phyloP scores from a whole-genome alignment of 192 early-diverging fungal species.

The Coemansia sp. region DNA sequence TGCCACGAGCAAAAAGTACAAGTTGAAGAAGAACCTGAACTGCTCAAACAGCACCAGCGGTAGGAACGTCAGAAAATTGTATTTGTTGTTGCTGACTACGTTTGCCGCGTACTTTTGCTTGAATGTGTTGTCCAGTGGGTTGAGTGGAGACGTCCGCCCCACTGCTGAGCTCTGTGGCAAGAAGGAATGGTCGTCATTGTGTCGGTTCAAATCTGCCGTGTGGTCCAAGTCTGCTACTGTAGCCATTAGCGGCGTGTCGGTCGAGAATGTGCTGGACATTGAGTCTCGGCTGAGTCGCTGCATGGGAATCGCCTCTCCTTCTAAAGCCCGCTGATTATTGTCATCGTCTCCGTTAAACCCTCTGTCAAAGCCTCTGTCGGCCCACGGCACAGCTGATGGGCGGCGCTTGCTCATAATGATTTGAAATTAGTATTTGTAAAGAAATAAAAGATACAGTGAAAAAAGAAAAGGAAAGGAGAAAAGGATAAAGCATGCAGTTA shows the following conservation, averaged over 20 bases:
- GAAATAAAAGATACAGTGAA: not conserved
- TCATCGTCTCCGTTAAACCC: constrained; percentile 4
- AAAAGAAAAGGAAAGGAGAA: not conserved
- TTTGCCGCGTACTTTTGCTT: constrained; percentile 70
- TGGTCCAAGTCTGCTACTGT: constrained; percentile 33
- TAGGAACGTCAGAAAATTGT: constrained; percentile 77
- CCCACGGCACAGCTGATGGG: constrained; percentile 16
- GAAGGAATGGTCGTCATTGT: not conserved
- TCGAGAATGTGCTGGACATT: constrained; percentile 39
- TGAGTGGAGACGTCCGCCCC: constrained; percentile 46
- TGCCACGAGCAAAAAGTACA: constrained; percentile 92
- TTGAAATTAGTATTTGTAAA: not conserved
- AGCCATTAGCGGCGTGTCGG: constrained; percentile 53
- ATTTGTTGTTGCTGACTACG: constrained; percentile 86
- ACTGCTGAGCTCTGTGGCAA: not conserved
- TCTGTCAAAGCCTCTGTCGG: constrained; percentile 6
- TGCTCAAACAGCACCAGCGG: constrained; percentile 83
- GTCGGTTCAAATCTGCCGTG: not conserved
- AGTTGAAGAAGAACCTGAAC: constrained; percentile 96
- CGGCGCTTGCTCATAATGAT: constrained; percentile 43
- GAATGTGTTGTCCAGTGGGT: constrained; percentile 44
- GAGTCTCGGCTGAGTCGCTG: constrained; percentile 36
- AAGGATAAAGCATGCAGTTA: not conserved
- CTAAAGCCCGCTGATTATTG: not conserved
- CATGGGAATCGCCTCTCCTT: constrained; percentile 40